Base-by-base conservation (phyloP, 805 yeast genomes). In the Allodekkera sacchari region DNA sequence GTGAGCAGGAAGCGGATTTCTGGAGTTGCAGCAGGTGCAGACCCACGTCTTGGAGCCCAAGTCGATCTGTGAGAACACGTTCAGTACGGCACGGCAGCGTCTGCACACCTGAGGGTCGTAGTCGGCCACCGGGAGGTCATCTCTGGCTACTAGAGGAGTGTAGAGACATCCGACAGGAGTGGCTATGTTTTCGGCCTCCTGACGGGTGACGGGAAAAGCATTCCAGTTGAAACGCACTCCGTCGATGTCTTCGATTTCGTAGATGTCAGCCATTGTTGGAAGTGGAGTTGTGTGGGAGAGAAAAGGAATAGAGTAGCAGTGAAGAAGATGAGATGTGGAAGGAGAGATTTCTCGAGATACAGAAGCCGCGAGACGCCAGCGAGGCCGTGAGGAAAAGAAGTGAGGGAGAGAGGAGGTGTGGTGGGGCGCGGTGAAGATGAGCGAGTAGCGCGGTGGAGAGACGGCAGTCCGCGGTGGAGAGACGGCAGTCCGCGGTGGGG, bases 151-250 rank as follows among this genome's bases (percentile, higher is more conserved):
- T 46, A 92, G 69, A 7, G 99, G 99, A n/a, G 96, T 88, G 65
- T 87, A 92, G 40, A 92, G 63, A 34, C 95, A 80, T 25, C 96
- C 95, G 22, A 92, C 78, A 9, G 99, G 98, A 20, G 92, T 88
- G 13, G 89, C 94, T 50, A 87, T 81, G 45, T 92, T 81, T 47
- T 79, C 78, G 13, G 95, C 92, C 57, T 92, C 97, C 25, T 76
- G 74, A 45, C 87, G 76, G 23, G 95, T 79, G 25, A 83, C 76
- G 18, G 99, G 98, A 48, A 89, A 78, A 25, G 83, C 80, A 55
- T 82, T 78, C 89, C 89, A 82, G 46, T 81, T 74, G 62, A 82
- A 79, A 36, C 83, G 68, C 31, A 77, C 73, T 33, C 83, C 83
- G 48, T 74, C 79, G 32, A 57, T 57, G 47, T 73, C 79, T 55